phyloP scores from a whole-genome alignment of 2,329 filamentous ascomycete genomes.

The Ophiostoma sp. region DNA sequence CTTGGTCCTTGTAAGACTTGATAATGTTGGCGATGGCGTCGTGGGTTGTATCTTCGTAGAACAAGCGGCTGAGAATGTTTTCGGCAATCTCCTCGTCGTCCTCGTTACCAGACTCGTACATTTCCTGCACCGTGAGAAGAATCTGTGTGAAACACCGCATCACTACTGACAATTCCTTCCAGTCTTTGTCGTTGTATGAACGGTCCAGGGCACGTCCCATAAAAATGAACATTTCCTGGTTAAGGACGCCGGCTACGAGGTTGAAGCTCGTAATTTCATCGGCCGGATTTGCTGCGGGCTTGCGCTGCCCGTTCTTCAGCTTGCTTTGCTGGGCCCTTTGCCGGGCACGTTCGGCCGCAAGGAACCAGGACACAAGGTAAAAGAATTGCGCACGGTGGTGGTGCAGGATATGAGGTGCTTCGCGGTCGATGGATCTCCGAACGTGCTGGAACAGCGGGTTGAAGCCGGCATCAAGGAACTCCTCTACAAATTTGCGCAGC shows the following conservation, averaged over 20 bases:
- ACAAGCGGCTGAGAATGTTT: constrained; percentile 94
- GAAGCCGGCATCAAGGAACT: constrained; percentile 92
- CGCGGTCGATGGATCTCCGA: constrained; percentile 82
- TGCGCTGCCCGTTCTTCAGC: constrained; percentile 37
- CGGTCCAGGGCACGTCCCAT: constrained; percentile 77
- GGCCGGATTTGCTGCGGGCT: constrained; percentile 25
- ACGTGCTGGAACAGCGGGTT: constrained; percentile 84
- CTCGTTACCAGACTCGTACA: constrained; percentile 75
- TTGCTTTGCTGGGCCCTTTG: constrained; percentile 47
- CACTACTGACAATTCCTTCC: constrained; percentile 77
- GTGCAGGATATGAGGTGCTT: constrained; percentile 72
- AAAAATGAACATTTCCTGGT: constrained; percentile 90
- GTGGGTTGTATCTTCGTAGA: constrained; percentile 94
- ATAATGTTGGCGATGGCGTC: constrained; percentile 77
- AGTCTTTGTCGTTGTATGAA: constrained; percentile 74
- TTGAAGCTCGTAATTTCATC: constrained; percentile 71
- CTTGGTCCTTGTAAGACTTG: constrained; percentile 85
- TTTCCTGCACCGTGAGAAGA: constrained; percentile 84
- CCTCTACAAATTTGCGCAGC: constrained; percentile 76
- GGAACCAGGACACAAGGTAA: constrained; percentile 87
- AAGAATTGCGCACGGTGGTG: constrained; percentile 83
- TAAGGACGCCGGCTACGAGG: constrained; percentile 80
- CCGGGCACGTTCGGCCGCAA: constrained; percentile 74
- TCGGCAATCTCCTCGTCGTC: constrained; percentile 98
- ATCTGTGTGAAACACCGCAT: constrained; percentile 97